Percentiles rank a stretch among this genome's conserved stretches.
These are phyloP conservation scores for Pichia rugopelliculosa DNA, from an alignment of 805 yeast genomes.

Conservation along the genomic window DNA sequence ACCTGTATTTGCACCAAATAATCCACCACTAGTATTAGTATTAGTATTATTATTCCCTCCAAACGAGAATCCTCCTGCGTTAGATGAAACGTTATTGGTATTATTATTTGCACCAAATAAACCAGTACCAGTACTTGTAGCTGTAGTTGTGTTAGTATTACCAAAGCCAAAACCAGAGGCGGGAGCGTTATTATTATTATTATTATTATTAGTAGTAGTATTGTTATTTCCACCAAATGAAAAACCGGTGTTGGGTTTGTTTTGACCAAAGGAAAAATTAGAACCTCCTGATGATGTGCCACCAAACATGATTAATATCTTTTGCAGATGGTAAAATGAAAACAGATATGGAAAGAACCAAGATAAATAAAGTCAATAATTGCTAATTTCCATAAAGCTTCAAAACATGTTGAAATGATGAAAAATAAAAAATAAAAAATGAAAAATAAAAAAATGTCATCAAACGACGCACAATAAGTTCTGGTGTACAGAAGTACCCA, in stretches of 20 bases:
- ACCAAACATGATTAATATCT: constrained; percentile 3
- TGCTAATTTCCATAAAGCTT: no score
- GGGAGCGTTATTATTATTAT: background rate
- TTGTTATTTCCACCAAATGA: constrained; percentile 12
- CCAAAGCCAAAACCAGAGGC: constrained; percentile 28
- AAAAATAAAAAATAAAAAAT: no score
- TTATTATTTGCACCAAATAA: constrained; percentile 10
- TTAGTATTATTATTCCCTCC: constrained; percentile 17
- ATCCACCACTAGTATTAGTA: constrained; percentile 8
- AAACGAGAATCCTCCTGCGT: constrained; percentile 6
- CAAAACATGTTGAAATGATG: background rate
- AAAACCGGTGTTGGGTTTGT: background rate
- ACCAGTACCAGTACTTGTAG: constrained; percentile 15
- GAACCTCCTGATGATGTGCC: background rate
- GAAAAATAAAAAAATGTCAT: no score
- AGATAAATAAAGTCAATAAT: no score
- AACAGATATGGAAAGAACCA: background rate
- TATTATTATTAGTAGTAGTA: constrained; percentile 2
- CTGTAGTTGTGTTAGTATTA: constrained; percentile 10
- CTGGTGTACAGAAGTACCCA: background rate
- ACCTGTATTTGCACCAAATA: constrained; percentile 19
- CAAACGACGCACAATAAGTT: no score
- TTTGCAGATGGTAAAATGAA: background rate
- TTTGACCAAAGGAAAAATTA: constrained; percentile 6
- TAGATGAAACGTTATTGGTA: constrained; percentile 21